Percentiles rank a stretch among this genome's conserved stretches.
Evolutionary conservation across 2,329 filamentous ascomycete genomes (phyloP).

Genomic region (Cyphellophora europaea): DNA sequence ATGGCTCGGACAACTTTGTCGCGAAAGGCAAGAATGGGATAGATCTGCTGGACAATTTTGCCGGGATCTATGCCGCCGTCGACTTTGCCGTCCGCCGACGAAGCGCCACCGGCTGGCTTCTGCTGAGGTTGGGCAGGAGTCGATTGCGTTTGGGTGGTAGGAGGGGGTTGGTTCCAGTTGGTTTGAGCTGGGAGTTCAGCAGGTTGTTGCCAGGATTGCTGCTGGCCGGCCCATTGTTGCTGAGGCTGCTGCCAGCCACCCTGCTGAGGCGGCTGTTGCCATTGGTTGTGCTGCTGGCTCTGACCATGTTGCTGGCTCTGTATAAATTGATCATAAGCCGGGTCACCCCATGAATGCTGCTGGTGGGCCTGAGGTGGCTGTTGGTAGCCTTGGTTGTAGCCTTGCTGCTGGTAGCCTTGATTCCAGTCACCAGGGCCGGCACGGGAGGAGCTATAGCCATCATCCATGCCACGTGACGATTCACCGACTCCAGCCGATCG

Average conservation of each 20-base stretch:
- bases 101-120: conserved; percentile 26
- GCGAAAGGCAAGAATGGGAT: conserved; percentile 86
- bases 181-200: background rate
- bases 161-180: conserved; percentile 2
- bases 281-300: conserved; percentile 11
- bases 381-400: conserved; percentile 9
- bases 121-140: conserved; percentile 2
- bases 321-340: conserved; percentile 3
- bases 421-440: conserved; percentile 9
- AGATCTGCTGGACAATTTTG: conserved; percentile 71
- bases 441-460: conserved; percentile 22
- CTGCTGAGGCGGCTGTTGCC: conserved; percentile 10
- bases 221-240: conserved; percentile 5
- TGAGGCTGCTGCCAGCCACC: conserved; percentile 3
- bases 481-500: conserved; percentile 22
- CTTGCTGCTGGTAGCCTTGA: conserved; percentile 8
- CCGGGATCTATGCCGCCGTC: conserved; percentile 60
- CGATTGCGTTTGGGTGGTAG: background rate
- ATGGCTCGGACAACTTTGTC: conserved; percentile 89
- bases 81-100: conserved; percentile 63
- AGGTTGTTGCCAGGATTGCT: conserved; percentile 5
- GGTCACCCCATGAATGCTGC: conserved; percentile 5
- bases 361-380: conserved; percentile 8
- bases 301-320: conserved; percentile 4
- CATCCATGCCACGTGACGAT: conserved; percentile 17